Percentiles rank a stretch among this genome's conserved stretches.
phyloP scores from a whole-genome alignment of 192 early-diverging fungal species.

The Funneliformis geosporum region DNA sequence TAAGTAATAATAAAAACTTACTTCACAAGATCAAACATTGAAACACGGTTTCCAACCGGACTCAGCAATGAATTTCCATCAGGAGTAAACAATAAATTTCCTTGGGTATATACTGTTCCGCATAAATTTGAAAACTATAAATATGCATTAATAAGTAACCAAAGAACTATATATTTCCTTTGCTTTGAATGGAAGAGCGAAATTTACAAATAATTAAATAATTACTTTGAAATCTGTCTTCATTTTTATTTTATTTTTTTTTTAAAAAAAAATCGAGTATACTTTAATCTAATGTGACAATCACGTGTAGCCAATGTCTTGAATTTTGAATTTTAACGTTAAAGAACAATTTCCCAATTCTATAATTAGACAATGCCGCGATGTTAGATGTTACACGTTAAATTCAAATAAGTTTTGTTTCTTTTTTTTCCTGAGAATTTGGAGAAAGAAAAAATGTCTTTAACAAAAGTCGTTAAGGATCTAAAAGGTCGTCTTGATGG shows the following conservation, averaged over 20 bases:
- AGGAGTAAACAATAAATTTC: constrained; percentile 94
- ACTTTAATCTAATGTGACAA: too few relatives aligned
- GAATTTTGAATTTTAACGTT: too few relatives aligned
- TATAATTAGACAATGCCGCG: too few relatives aligned
- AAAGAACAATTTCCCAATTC: too few relatives aligned
- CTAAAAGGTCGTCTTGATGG: constrained; percentile 49
- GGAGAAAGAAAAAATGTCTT: background rate
- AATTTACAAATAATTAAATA: background rate
- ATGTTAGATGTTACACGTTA: too few relatives aligned
- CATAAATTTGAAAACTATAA: constrained; percentile 94
- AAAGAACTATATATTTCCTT: constrained; percentile 18
- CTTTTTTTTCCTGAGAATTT: background rate
- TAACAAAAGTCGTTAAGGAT: constrained; percentile 21
- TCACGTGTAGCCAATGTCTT: too few relatives aligned
- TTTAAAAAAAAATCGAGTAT: background rate
- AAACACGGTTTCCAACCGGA: constrained; percentile 95
- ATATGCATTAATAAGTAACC: background rate
- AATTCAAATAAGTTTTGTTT: background rate
- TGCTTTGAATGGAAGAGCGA: too few relatives aligned
- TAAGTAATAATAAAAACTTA: constrained; percentile 41
- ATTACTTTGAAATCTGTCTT: constrained; percentile 49
- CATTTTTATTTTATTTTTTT: constrained; percentile 34
- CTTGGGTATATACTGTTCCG: constrained; percentile 95
- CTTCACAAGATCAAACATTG: constrained; percentile 95
- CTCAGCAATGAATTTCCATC: constrained; percentile 92